A percentile compares a stretch with the other conserved stretches of the same genome.
Evolutionary conservation across 2,329 filamentous ascomycete species (phyloP).

Genomic region (Beauveria scarabaeidicola): DNA sequence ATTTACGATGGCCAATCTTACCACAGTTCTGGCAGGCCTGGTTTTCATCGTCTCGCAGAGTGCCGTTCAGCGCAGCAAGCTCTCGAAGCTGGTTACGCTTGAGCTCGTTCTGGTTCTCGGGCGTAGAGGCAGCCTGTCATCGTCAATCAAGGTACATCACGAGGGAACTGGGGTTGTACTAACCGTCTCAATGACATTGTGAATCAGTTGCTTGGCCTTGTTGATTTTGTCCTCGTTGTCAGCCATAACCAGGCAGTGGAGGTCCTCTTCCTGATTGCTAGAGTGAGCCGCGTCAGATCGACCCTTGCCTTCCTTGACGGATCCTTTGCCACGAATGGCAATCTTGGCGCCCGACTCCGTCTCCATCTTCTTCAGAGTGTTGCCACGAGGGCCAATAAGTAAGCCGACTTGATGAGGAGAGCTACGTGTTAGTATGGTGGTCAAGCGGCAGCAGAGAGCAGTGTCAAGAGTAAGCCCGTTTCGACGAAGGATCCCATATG

Average conservation of each 20-base stretch:
- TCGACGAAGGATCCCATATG: constrained; percentile 26
- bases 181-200: constrained; percentile 98
- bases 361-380: constrained; percentile 99
- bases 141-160: constrained; percentile 17
- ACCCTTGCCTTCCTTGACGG: constrained; percentile 98
- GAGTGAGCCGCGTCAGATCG: constrained; percentile 97
- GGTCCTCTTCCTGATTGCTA: constrained; percentile 99
- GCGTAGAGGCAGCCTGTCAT: constrained; percentile 84
- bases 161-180: constrained; percentile 27
- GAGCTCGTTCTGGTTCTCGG: constrained; percentile 96
- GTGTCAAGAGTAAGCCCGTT: constrained; percentile 21
- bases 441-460: constrained; percentile 25
- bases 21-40: constrained; percentile 99
- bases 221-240: constrained; percentile 99
- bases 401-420: constrained; percentile 91
- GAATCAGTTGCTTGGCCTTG: constrained; percentile 96
- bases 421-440: constrained; percentile 81
- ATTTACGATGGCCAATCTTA: constrained; percentile 97
- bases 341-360: constrained; percentile 95
- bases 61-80: constrained; percentile 96
- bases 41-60: constrained; percentile 96
- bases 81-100: constrained; percentile 98
- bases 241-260: constrained; percentile 99
- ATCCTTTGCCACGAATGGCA: constrained; percentile 98
- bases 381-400: constrained; percentile 99